phyloP scores from a whole-genome alignment of 495 filamentous ascomycete species.

The Aspergillus mulundensis region DNA sequence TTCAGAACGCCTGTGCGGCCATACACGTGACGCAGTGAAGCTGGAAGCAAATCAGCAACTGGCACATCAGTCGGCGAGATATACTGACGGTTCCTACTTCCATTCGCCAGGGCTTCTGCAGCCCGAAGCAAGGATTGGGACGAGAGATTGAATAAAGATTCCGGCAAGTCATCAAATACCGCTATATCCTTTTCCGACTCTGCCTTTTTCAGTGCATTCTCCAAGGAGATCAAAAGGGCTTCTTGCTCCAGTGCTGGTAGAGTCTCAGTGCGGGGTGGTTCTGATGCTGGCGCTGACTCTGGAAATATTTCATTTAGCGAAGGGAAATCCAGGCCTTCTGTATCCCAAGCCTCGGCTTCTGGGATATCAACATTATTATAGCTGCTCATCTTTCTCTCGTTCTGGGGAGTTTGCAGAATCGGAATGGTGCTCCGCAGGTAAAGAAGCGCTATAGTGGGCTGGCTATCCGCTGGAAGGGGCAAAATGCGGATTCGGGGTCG shows the following conservation, averaged over 20 bases:
- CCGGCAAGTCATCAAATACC: slow-evolving; percentile 23
- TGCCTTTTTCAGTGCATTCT: slow-evolving; percentile 11
- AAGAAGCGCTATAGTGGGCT: neutral
- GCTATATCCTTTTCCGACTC: slow-evolving; percentile 19
- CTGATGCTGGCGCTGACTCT: slow-evolving; percentile 20
- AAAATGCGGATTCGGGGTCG: neutral
- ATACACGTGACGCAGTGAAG: slow-evolving; percentile 57
- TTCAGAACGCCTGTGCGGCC: slow-evolving; percentile 65
- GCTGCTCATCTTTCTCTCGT: neutral
- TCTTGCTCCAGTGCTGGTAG: slow-evolving; percentile 11
- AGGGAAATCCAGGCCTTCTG: slow-evolving; percentile 22
- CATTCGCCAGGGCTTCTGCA: slow-evolving; percentile 59
- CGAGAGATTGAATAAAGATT: slow-evolving; percentile 35
- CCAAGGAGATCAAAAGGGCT: slow-evolving; percentile 9
- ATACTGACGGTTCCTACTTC: slow-evolving; percentile 61
- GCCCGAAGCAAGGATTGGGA: slow-evolving; percentile 45
- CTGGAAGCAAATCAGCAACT: slow-evolving; percentile 32
- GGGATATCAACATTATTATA: neutral
- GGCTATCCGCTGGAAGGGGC: neutral
- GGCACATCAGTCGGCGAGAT: neutral
- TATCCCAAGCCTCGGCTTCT: neutral
- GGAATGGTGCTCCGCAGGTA: neutral
- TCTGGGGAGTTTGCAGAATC: neutral
- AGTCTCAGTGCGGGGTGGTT: slow-evolving; percentile 11
- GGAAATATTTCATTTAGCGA: slow-evolving; percentile 25